A percentile compares a stretch with the other conserved stretches of the same genome.
These are phyloP conservation scores for Begonia masoniana DNA, from an alignment of 306 rosid genomes.

Conservation along the genomic window DNA sequence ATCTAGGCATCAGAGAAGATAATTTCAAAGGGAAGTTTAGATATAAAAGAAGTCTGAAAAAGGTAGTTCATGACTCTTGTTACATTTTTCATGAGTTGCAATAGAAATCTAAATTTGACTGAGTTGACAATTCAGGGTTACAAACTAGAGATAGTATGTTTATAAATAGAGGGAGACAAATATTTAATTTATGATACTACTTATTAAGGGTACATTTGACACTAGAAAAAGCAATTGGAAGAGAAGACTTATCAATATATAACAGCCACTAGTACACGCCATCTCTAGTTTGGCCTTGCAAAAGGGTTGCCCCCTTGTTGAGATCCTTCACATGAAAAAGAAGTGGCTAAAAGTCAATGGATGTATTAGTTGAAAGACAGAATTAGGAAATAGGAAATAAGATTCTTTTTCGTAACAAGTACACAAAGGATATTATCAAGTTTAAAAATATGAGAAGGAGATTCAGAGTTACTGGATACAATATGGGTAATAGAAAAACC, in stretches of 20 bases:
- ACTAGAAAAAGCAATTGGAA: background rate
- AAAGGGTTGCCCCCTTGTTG: background rate
- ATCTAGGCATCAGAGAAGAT: background rate
- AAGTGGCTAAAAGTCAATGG: background rate
- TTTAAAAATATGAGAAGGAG: background rate
- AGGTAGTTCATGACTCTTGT: slow-evolving; percentile 1
- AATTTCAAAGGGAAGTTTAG: background rate
- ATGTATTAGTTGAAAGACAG: background rate
- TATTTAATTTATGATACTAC: background rate
- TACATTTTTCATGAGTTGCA: background rate
- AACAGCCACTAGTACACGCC: background rate
- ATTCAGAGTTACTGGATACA: background rate
- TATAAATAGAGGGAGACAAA: background rate
- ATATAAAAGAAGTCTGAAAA: background rate
- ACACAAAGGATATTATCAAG: background rate
- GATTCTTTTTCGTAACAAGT: background rate
- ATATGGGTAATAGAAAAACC: too few relatives aligned
- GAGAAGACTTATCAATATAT: background rate
- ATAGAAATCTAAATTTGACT: background rate
- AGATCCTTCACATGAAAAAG: background rate
- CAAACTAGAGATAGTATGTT: background rate
- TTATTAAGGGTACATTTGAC: background rate
- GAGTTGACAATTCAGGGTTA: background rate
- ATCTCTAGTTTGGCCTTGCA: background rate
- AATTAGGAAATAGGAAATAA: background rate